Conservation (phyloP, 2,329 filamentous ascomycete species). For the Fusarium dimerum region DNA sequence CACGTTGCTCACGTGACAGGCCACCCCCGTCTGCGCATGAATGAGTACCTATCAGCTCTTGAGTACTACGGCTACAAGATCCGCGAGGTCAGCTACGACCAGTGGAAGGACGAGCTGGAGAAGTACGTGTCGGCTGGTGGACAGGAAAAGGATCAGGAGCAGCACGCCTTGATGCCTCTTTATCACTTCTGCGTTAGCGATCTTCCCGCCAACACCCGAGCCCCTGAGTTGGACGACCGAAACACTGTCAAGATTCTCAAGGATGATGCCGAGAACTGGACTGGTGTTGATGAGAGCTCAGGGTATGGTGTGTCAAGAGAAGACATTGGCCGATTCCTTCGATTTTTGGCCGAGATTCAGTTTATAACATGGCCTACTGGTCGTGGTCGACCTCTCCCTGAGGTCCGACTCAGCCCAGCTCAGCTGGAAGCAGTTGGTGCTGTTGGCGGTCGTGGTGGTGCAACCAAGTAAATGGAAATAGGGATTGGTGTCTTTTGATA, state of each 20-base stretch:
- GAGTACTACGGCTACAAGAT: slow-evolving; percentile 73
- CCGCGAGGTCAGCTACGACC: slow-evolving; percentile 68
- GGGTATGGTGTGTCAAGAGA: slow-evolving; percentile 36
- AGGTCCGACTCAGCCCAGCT: slow-evolving; percentile 15
- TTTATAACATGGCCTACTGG: slow-evolving; percentile 33
- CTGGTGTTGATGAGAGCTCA: slow-evolving; percentile 56
- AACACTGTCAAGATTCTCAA: slow-evolving; percentile 68
- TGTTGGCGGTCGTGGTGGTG: slow-evolving; percentile 27
- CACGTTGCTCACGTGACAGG: slow-evolving; percentile 77
- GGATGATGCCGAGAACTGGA: slow-evolving; percentile 61
- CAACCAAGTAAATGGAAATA: slow-evolving; percentile 1
- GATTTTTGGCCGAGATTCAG: slow-evolving; percentile 31
- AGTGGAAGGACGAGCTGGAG: slow-evolving; percentile 31
- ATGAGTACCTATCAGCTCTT: slow-evolving; percentile 70
- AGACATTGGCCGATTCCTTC: slow-evolving; percentile 28
- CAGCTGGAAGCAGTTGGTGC: slow-evolving; percentile 24
- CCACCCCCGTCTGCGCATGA: slow-evolving; percentile 76
- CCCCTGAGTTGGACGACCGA: slow-evolving; percentile 17
- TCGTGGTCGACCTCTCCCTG: slow-evolving; percentile 27
- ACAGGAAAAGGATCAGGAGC: slow-evolving; percentile 23
- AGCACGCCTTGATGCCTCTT: slow-evolving; percentile 16
- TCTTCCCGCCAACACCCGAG: slow-evolving; percentile 13
- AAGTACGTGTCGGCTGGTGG: slow-evolving; percentile 28
- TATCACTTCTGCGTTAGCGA: slow-evolving; percentile 14
- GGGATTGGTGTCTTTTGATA: not conserved